Conservation (phyloP, 2,329 filamentous ascomycete species). For the Metarhizium brunneum region DNA sequence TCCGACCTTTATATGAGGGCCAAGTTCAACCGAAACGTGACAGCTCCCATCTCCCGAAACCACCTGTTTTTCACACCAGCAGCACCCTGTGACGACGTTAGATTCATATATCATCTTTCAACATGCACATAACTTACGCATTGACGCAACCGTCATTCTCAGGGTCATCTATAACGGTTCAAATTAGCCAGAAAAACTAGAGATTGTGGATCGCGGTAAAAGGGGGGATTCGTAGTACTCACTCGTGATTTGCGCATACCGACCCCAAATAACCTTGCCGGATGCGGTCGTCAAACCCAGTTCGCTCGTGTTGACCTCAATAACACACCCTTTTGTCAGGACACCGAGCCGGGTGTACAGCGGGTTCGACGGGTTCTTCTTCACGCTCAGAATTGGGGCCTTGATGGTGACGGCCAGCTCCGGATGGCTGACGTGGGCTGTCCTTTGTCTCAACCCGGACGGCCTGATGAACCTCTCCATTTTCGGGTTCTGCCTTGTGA, state of each 20-base stretch:
- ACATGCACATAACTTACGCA: too few species aligned
- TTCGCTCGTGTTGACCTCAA: slow-evolving; percentile 91
- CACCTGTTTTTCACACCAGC: too few species aligned
- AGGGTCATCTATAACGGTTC: slow-evolving; percentile 24
- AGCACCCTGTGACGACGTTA: too few species aligned
- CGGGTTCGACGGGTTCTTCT: slow-evolving; percentile 68
- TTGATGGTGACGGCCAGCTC: slow-evolving; percentile 83
- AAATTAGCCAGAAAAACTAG: too few species aligned
- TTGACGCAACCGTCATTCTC: slow-evolving; percentile 39
- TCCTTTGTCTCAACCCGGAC: slow-evolving; percentile 42
- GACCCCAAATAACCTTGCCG: slow-evolving; percentile 90
- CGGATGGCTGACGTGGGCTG: slow-evolving; percentile 55
- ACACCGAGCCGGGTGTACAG: slow-evolving; percentile 91
- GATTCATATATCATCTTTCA: too few species aligned
- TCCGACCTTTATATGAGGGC: too few species aligned
- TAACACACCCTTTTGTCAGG: slow-evolving; percentile 67
- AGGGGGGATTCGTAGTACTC: too few species aligned
- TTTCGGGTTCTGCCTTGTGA: slow-evolving; percentile 81
- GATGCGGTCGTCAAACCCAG: slow-evolving; percentile 81
- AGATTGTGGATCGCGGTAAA: too few species aligned
- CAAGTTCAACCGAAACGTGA: too few species aligned
- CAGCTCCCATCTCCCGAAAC: too few species aligned
- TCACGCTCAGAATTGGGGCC: slow-evolving; percentile 62
- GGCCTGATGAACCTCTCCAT: slow-evolving; percentile 48
- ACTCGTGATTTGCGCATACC: slow-evolving; percentile 50